Base-by-base conservation (phyloP, 2,329 filamentous ascomycete species). In the Intubia oerlemansii region DNA sequence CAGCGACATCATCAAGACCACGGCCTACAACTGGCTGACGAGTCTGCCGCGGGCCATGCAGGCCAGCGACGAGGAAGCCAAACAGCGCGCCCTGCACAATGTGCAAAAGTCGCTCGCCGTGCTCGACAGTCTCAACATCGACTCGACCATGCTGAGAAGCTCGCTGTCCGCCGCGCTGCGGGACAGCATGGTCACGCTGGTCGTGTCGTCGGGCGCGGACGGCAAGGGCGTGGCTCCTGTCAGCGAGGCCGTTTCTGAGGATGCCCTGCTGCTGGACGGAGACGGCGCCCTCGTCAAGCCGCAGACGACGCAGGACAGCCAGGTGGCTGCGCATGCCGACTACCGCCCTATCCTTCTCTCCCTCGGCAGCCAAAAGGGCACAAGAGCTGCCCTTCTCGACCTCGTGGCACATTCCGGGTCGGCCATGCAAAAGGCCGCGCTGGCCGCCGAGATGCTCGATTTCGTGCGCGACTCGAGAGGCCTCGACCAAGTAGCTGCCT, bases 1-100 rank as follows among this genome's bases (percentile, higher is more conserved):
- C 1, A 45, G 55, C 7, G 62, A 68, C 6, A 46, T 60, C 8
- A 48, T 80, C 10, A 69, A 79, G 39, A 63, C 60, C 17, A 74
- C 66, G 1, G 58, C 90, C 1, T 77, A 85, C 45, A 71, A 70
- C 29, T 93, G 84, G 82, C 63, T 84, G 15, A 66, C 68, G 3
- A 73, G 79, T 23, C 61, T 98, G 12, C 74, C 85, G 5, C 66
- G 82, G 11, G 51, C 80, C 10, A 84, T 93, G 69, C 80, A 85
- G 45, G 67, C 71, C 7, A 75, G 71, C 38, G 82, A 95, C 41
- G 81, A 92, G 39, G 59, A 59, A n/a, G 56, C 62, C 17, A 91
- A 90, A 45, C 61, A 69, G 35, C 62, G 64, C 31, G 69, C 73
- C 2, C 62, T 95, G 16, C 62, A 63, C 17, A 79, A 85, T 36